These are phyloP conservation scores for Pseudozyma sp. DNA, from an alignment of 1,284 basidiomycete genomes.

Conservation along the genomic window DNA sequence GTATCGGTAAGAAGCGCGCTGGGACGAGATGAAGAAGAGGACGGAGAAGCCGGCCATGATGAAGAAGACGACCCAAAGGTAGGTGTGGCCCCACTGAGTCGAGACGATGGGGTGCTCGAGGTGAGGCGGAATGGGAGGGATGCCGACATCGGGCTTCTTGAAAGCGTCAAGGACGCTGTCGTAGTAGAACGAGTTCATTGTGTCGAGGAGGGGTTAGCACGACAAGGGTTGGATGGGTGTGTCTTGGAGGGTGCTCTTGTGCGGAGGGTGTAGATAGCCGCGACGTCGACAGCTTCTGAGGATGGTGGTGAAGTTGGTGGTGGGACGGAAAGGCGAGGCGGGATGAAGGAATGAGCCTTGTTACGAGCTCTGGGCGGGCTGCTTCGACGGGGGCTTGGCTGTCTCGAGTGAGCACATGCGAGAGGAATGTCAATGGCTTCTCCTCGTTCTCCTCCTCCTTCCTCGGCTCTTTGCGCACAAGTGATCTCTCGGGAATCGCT, in stretches of 20 bases:
- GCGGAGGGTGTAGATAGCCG: too few relatives aligned
- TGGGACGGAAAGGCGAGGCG: neutral
- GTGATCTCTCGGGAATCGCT: too few relatives aligned
- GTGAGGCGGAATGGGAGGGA: constrained; percentile 54
- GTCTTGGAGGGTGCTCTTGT: neutral
- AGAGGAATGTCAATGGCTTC: too few relatives aligned
- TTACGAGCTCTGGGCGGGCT: neutral
- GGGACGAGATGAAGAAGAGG: constrained; percentile 53
- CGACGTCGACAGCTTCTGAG: neutral
- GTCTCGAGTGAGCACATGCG: too few relatives aligned
- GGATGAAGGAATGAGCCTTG: neutral
- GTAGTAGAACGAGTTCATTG: constrained; percentile 56
- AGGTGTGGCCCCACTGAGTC: constrained; percentile 53
- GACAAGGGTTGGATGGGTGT: neutral
- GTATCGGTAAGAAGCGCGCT: constrained; percentile 60
- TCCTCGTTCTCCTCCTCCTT: too few relatives aligned
- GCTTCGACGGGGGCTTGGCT: too few relatives aligned
- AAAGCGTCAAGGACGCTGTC: constrained; percentile 52
- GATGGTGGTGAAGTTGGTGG: constrained; percentile 7
- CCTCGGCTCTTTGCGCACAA: too few relatives aligned
- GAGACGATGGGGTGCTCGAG: constrained; percentile 48
- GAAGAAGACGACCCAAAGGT: constrained; percentile 58
- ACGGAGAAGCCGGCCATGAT: constrained; percentile 55
- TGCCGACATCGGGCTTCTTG: constrained; percentile 51
- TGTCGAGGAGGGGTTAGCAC: neutral